These are phyloP conservation scores for Phaseolus coccineus DNA, from an alignment of 331 rosid species.

Conservation along the genomic window DNA sequence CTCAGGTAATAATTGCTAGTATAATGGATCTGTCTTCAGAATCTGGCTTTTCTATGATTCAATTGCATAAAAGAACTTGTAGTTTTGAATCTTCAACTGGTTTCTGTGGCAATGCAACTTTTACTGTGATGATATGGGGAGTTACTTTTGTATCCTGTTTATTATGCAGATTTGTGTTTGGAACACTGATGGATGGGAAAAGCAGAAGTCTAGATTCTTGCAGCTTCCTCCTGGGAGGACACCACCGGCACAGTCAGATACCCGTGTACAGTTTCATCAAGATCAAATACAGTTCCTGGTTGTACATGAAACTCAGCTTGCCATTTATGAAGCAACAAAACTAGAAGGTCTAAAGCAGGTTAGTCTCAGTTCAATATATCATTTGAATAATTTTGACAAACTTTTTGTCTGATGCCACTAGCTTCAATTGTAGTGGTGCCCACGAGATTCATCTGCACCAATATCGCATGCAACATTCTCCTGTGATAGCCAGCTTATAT, in stretches of 20 bases:
- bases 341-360: constrained; percentile 84
- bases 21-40: constrained; percentile 20
- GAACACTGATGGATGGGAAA: constrained; percentile 95
- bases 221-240: constrained; percentile 89
- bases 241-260: constrained; percentile 69
- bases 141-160: constrained; percentile 28
- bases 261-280: constrained; percentile 95
- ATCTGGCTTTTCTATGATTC: constrained; percentile 28
- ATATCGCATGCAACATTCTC: constrained; percentile 92
- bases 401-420: constrained; percentile 33
- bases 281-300: constrained; percentile 83
- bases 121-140: neutral
- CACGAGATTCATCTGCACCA: constrained; percentile 84
- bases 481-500: constrained; percentile 87
- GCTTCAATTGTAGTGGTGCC: constrained; percentile 60
- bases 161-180: constrained; percentile 76
- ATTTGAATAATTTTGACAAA: neutral
- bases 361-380: constrained; percentile 26
- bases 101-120: constrained; percentile 2
- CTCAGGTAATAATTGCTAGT: constrained; percentile 71
- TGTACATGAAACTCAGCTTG: constrained; percentile 93
- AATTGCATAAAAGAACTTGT: neutral
- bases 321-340: constrained; percentile 79
- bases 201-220: constrained; percentile 72
- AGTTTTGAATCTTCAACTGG: neutral